These are phyloP conservation scores for Penicillium corylophilum DNA, from an alignment of 2,329 filamentous ascomycete species.

Conservation along the genomic window DNA sequence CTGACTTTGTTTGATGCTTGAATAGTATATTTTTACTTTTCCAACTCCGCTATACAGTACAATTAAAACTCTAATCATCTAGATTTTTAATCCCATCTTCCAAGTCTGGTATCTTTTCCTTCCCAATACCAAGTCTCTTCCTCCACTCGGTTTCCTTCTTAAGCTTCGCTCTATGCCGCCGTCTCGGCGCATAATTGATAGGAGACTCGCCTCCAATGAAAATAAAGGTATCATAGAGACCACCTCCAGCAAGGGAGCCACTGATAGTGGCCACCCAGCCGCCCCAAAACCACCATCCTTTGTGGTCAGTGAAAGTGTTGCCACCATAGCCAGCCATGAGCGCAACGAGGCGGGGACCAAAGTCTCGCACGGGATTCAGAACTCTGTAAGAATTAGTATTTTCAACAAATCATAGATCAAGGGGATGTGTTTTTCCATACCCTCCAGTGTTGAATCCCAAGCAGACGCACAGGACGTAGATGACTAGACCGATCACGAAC, in stretches of 20 bases:
- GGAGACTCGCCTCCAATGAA: slow-evolving; percentile 42
- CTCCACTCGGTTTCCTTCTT: slow-evolving; percentile 8
- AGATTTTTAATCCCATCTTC: slow-evolving; percentile 7
- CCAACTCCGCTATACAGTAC: neutral
- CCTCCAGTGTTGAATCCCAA: slow-evolving; percentile 40
- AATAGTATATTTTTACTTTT: too few species aligned
- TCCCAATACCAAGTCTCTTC: slow-evolving; percentile 5
- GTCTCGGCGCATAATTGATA: slow-evolving; percentile 45
- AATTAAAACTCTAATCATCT: neutral
- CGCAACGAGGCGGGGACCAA: slow-evolving; percentile 35
- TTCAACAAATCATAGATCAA: too few species aligned
- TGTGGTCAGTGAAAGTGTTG: slow-evolving; percentile 22
- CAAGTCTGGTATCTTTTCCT: slow-evolving; percentile 1
- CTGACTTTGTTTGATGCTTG: neutral
- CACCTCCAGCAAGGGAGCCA: slow-evolving; percentile 32
- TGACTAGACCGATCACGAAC: slow-evolving; percentile 25
- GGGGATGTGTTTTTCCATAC: slow-evolving; percentile 9
- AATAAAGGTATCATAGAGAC: slow-evolving; percentile 38
- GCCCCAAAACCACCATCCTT: slow-evolving; percentile 39
- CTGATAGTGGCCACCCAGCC: slow-evolving; percentile 35
- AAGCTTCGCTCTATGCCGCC: slow-evolving; percentile 33
- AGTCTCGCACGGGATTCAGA: slow-evolving; percentile 38
- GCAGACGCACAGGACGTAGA: slow-evolving; percentile 14
- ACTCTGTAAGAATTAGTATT: slow-evolving; percentile 21
- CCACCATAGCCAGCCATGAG: slow-evolving; percentile 35